Conservation (phyloP, 2,329 filamentous ascomycete species). For the Fusarium domesticum region DNA sequence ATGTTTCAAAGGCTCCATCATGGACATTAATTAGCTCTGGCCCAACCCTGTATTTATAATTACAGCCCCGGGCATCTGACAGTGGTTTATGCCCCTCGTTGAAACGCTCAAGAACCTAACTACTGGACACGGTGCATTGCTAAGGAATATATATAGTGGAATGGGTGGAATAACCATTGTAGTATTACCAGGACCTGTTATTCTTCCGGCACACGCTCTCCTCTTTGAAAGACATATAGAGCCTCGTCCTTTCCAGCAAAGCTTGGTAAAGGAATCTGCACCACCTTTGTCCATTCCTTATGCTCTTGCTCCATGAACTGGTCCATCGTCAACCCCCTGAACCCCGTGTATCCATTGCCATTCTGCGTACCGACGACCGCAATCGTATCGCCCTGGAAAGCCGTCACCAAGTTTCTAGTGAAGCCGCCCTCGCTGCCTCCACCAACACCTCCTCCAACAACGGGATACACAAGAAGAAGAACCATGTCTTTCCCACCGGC, state of each 20-base stretch:
- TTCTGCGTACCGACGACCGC: slow-evolving; percentile 76
- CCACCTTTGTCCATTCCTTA: slow-evolving; percentile 54
- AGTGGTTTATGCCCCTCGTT: no score
- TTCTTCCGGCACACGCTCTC: slow-evolving; percentile 35
- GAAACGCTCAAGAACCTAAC: no score
- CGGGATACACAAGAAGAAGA: slow-evolving; percentile 69
- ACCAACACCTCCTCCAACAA: slow-evolving; percentile 62
- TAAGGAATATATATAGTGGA: no score
- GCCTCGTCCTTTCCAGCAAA: slow-evolving; percentile 77
- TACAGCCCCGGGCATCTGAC: no score
- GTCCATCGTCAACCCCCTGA: slow-evolving; percentile 60
- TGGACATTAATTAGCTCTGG: no score
- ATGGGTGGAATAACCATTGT: no score
- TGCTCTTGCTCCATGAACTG: slow-evolving; percentile 62
- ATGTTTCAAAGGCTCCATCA: no score
- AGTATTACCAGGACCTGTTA: slow-evolving; percentile 3
- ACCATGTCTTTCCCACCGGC: slow-evolving; percentile 53
- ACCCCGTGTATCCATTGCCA: slow-evolving; percentile 69
- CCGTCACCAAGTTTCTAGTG: slow-evolving; percentile 58
- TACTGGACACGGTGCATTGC: no score
- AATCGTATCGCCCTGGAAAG: slow-evolving; percentile 61
- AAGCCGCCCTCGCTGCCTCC: slow-evolving; percentile 63
- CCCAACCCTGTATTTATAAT: no score
- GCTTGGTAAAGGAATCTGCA: slow-evolving; percentile 67
- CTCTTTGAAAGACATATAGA: slow-evolving; percentile 62